These are phyloP conservation scores for Phytomonas francai DNA, from an alignment of 208 protist species.

Conservation along the genomic window DNA sequence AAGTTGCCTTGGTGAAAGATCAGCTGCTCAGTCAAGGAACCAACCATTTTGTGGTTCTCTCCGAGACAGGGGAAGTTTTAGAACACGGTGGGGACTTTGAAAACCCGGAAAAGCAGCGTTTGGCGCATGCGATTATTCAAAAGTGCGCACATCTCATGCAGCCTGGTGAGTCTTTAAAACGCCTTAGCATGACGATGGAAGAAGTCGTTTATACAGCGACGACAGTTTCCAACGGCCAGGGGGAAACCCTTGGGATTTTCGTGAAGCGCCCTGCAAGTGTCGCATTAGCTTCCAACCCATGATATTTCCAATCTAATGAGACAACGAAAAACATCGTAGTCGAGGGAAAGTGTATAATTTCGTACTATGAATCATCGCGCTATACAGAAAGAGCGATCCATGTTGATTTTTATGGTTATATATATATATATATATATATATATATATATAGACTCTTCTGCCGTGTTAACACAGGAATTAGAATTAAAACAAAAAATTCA, in stretches of 20 bases:
- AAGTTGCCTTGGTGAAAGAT: conserved; percentile 69
- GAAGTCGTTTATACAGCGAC: conserved; percentile 76
- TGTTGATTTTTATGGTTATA: background rate
- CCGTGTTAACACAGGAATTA: background rate
- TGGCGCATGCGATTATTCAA: conserved; percentile 70
- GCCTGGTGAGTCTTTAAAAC: conserved; percentile 48
- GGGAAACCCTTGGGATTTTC: conserved; percentile 47
- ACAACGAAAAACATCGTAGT: background rate
- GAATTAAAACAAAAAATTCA: background rate
- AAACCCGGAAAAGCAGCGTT: conserved; percentile 44
- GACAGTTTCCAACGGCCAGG: conserved; percentile 31
- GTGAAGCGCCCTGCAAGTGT: conserved; percentile 32
- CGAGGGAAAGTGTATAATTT: background rate
- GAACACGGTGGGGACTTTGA: conserved; percentile 77
- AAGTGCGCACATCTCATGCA: conserved; percentile 44
- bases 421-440: conserved; percentile 1
- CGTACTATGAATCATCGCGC: background rate
- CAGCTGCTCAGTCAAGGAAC: conserved; percentile 74
- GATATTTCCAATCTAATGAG: background rate
- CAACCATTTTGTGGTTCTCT: conserved; percentile 79
- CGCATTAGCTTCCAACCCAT: background rate
- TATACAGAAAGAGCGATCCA: background rate
- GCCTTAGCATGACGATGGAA: conserved; percentile 70
- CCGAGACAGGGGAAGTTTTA: conserved; percentile 49
- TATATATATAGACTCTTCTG: background rate